Evolutionary conservation across 306 rosid genomes (phyloP), one percentile per base, ranked within the genome.

Genomic region (Vigna unguiculata): DNA sequence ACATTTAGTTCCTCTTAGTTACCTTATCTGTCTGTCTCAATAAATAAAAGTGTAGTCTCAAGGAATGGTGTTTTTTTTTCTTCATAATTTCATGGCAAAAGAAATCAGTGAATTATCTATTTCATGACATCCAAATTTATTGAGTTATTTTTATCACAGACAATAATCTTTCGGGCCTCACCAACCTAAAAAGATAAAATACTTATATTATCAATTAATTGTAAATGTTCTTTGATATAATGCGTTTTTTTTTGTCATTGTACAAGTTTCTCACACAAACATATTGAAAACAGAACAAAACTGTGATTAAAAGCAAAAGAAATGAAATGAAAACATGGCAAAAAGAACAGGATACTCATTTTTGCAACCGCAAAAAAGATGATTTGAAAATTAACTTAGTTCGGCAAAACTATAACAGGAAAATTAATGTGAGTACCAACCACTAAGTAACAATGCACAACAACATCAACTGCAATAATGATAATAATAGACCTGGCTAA

Each of bases 361-460:
- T 17, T 17, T 28, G 68, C 57, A 73, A 40, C 41, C 40, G 28
- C 40, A 28, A 40, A 43, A 52, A 63, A 65, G 70, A 64, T 12
- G 74, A 28, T 55, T 55, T 25, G 24, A 45, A 80, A 79, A 58
- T 24, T 71, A 75, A 74, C 70, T 68, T 40, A 62, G 34, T 78
- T 12, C 54, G 54, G 52, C 48, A 77, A 84, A 86, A 64, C 70
- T 78, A 55, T 6, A 78, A 65, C 52, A 64, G 51, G 64, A 52
- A 55, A 55, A 77, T 12, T 58, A 58, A 58, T 58, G 10, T 25
- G n/a, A 58, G 80, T 84, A 67, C 25, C 3, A 25, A 25, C 30
- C 76, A 76, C 81, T 69, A 74, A 69, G 74, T 81, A 47, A 81
- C 83, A 81, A 72, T 76, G 78, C 87, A 81, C 90, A 75, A 41